phyloP scores from a whole-genome alignment of 2,329 filamentous ascomycete genomes.

The Nectriaceae sp. region DNA sequence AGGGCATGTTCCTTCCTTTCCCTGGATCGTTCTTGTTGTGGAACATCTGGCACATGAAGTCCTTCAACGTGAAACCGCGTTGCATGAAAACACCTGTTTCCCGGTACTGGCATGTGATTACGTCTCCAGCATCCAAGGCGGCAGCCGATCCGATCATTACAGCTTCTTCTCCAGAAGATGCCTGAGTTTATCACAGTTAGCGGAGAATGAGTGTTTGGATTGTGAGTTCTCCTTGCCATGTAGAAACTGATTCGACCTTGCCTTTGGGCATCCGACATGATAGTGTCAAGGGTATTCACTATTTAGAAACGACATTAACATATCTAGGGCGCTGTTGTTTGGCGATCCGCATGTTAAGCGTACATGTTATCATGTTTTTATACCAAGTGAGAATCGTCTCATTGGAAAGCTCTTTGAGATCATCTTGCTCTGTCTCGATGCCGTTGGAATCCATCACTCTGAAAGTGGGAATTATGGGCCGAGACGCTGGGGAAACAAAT shows the following conservation, averaged over 20 bases:
- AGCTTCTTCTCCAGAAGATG: slow-evolving; percentile 75
- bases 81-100: slow-evolving; percentile 85
- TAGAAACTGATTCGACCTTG: slow-evolving; percentile 88
- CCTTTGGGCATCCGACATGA: slow-evolving; percentile 92
- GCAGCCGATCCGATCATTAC: slow-evolving; percentile 82
- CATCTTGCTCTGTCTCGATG: background rate
- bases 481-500: slow-evolving; percentile 5
- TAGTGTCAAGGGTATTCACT: slow-evolving; percentile 79
- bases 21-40: slow-evolving; percentile 77
- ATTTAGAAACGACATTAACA: too few relatives aligned
- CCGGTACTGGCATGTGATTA: slow-evolving; percentile 86
- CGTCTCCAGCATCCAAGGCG: slow-evolving; percentile 71
- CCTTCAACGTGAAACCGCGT: slow-evolving; percentile 75
- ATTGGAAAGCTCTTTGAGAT: background rate
- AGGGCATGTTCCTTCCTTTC: slow-evolving; percentile 85
- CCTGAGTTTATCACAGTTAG: background rate
- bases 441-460: slow-evolving; percentile 6
- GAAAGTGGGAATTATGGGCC: slow-evolving; percentile 9
- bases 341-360: too few relatives aligned
- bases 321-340: too few relatives aligned
- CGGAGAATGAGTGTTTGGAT: background rate
- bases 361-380: slow-evolving; percentile 16
- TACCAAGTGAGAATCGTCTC: slow-evolving; percentile 8
- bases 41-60: slow-evolving; percentile 92
- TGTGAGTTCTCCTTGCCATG: slow-evolving; percentile 67